Conservation (phyloP, 73 alveolate species). For the Paramecium sonneborni region DNA sequence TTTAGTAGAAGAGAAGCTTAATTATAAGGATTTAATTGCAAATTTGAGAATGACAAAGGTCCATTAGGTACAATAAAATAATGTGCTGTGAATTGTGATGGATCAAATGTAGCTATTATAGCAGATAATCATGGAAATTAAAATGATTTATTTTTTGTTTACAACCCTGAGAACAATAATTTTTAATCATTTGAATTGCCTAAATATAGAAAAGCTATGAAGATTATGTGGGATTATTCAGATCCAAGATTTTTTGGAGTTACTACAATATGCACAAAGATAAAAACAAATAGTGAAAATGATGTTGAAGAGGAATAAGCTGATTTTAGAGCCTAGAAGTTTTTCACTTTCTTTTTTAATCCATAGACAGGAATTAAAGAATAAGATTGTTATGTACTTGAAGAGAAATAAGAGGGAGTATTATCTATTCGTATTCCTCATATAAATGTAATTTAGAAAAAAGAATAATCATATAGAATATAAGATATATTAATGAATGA, state of each 20-base stretch:
- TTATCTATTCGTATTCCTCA: slow-evolving; percentile 80
- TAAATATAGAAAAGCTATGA: slow-evolving; percentile 89
- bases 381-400: slow-evolving; percentile 81
- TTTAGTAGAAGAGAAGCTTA: slow-evolving; percentile 91
- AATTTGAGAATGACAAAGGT: slow-evolving; percentile 93
- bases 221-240: slow-evolving; percentile 89
- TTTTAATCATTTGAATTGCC: slow-evolving; percentile 90
- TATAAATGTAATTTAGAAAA: slow-evolving; percentile 69
- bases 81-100: slow-evolving; percentile 90
- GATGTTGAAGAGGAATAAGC: slow-evolving; percentile 74
- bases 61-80: slow-evolving; percentile 89
- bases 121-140: slow-evolving; percentile 93
- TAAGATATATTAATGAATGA: slow-evolving; percentile 87
- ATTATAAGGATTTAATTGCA: slow-evolving; percentile 88
- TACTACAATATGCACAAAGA: slow-evolving; percentile 70
- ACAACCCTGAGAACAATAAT: slow-evolving; percentile 94
- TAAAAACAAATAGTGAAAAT: slow-evolving; percentile 48
- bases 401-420: slow-evolving; percentile 79
- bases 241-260: slow-evolving; percentile 93
- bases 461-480: slow-evolving; percentile 71
- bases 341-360: slow-evolving; percentile 86
- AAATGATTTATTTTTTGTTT: slow-evolving; percentile 88
- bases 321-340: slow-evolving; percentile 78
- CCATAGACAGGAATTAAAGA: slow-evolving; percentile 90
- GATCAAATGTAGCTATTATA: slow-evolving; percentile 87